Evolutionary conservation across 768 basidiomycete genomes (phyloP).

Genomic region (Leccinellum luteum): DNA sequence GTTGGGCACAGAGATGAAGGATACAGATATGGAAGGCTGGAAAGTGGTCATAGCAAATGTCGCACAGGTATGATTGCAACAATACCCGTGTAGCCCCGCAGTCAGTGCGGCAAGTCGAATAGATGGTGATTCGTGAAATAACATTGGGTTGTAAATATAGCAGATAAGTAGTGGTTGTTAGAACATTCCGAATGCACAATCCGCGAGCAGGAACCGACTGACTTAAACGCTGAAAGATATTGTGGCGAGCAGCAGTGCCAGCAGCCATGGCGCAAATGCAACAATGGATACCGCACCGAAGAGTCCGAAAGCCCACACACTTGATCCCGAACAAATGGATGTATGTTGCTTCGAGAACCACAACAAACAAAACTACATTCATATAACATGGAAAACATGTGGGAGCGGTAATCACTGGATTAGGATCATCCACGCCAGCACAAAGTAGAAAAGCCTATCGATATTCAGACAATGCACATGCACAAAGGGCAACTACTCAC

Average conservation of each 20-base stretch:
- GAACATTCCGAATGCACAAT: background rate
- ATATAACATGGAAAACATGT: slow-evolving; percentile 4
- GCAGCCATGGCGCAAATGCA: background rate
- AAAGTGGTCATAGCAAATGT: slow-evolving; percentile 51
- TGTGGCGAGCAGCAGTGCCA: background rate
- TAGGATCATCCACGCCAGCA: slow-evolving; percentile 95
- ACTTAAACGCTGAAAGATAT: background rate
- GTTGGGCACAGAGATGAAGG: slow-evolving; percentile 42
- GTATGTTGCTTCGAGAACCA: background rate
- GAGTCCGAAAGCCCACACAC: background rate
- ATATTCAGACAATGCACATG: background rate
- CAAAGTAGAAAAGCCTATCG: slow-evolving; percentile 84
- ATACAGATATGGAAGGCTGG: slow-evolving; percentile 46
- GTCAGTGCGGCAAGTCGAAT: background rate
- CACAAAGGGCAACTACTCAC: slow-evolving; percentile 43
- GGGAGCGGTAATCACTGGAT: slow-evolving; percentile 56
- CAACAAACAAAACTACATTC: slow-evolving; percentile 14
- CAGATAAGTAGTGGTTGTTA: background rate
- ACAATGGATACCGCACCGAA: background rate
- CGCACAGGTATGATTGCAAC: slow-evolving; percentile 15
- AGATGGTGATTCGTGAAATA: background rate
- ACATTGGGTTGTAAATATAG: no score
- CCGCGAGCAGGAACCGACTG: background rate
- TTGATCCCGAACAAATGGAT: background rate
- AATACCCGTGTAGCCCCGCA: background rate